A percentile compares a stretch with the other conserved stretches of the same genome.
Conservation (phyloP, 2,329 filamentous ascomycete species). For the Elsinoe ampelina region DNA sequence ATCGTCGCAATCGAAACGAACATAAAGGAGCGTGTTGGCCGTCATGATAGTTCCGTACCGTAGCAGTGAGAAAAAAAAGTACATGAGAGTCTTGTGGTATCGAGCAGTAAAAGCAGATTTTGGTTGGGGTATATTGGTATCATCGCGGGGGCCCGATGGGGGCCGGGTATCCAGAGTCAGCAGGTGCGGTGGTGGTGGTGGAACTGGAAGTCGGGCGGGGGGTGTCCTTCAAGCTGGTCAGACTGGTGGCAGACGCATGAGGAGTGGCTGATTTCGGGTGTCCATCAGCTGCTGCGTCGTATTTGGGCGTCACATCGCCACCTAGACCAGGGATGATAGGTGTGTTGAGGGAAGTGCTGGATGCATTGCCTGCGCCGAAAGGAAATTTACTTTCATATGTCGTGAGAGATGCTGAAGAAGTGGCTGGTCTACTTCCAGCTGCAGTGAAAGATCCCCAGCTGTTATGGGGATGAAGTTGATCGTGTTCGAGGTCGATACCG, state of each 20-base stretch:
- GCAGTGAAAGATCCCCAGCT: conserved; percentile 39
- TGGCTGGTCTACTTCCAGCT: conserved; percentile 57
- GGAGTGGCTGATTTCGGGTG: conserved; percentile 1
- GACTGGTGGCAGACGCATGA: background rate
- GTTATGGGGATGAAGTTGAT: conserved; percentile 38
- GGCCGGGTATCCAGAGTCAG: conserved; percentile 32
- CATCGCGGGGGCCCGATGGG: conserved; percentile 31
- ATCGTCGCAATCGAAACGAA: background rate
- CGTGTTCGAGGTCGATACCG: conserved; percentile 90
- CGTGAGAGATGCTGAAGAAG: conserved; percentile 51
- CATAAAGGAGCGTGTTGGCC: background rate
- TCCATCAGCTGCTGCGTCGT: conserved; percentile 20
- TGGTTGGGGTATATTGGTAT: conserved; percentile 16
- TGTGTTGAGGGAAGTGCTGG: conserved; percentile 30
- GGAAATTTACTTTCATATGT: conserved; percentile 56
- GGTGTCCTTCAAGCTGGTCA: conserved; percentile 14
- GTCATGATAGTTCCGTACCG: background rate
- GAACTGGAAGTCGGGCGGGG: conserved; percentile 18
- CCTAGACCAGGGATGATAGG: conserved; percentile 31
- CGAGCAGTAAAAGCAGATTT: conserved; percentile 12
- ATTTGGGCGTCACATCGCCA: conserved; percentile 30
- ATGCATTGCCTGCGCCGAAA: conserved; percentile 42
- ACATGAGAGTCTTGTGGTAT: conserved; percentile 11
- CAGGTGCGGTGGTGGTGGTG: conserved; percentile 16
- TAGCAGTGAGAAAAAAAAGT: background rate